phyloP scores from a whole-genome alignment of 75 land plant genomes.

The Isoetes taiwanensis region DNA sequence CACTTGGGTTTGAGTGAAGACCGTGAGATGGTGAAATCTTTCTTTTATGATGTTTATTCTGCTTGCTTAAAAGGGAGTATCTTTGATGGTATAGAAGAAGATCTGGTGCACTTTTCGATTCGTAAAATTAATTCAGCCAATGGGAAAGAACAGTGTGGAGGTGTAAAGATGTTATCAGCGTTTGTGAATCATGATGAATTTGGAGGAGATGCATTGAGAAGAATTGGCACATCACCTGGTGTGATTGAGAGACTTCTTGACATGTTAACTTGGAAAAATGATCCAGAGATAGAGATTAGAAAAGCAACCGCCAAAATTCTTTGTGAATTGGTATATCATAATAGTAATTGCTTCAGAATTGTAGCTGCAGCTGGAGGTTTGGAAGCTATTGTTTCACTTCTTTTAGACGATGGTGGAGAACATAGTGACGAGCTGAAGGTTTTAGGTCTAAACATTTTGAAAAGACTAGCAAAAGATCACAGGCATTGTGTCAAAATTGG shows the following conservation, averaged over 20 bases:
- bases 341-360: constrained; percentile 45
- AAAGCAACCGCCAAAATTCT: constrained; percentile 42
- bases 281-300: constrained; percentile 47
- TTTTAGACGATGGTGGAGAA: no score
- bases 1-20: no score
- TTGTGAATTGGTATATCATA: constrained; percentile 32
- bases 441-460: constrained; percentile 17
- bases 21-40: no score
- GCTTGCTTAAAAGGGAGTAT: constrained; percentile 61
- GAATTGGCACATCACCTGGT: constrained; percentile 39
- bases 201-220: constrained; percentile 41
- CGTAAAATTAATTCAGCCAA: constrained; percentile 40
- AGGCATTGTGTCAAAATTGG: constrained; percentile 18
- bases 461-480: constrained; percentile 14
- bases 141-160: constrained; percentile 36
- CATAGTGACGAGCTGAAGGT: no score
- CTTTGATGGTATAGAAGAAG: constrained; percentile 79
- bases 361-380: constrained; percentile 63
- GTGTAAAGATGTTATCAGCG: constrained; percentile 31
- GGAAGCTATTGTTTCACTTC: constrained; percentile 58
- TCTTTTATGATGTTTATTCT: constrained; percentile 64
- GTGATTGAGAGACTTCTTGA: constrained; percentile 62
- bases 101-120: constrained; percentile 49
- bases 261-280: constrained; percentile 71
- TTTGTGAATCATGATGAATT: constrained; percentile 20